A percentile compares a stretch with the other conserved stretches of the same genome.
These are phyloP conservation scores for Rehmannia glutinosa DNA, from an alignment of 257 asterid species.

Conservation along the genomic window DNA sequence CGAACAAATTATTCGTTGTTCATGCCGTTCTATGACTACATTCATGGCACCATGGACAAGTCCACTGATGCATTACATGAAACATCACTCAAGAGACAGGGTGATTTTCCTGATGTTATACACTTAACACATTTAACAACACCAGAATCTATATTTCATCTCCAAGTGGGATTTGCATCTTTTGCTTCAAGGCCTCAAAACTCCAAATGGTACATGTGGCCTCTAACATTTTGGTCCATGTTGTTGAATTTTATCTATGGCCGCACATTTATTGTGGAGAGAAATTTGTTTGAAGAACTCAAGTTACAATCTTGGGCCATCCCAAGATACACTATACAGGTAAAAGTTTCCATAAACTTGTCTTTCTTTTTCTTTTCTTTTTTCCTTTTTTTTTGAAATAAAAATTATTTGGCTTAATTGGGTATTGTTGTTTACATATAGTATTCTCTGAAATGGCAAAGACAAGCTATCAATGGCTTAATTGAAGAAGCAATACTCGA, in stretches of 20 bases:
- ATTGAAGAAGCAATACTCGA: slow-evolving; percentile 68
- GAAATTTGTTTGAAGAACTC: slow-evolving; percentile 38
- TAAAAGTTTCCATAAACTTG: not conserved
- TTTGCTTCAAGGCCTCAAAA: slow-evolving; percentile 49
- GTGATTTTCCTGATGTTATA: slow-evolving; percentile 46
- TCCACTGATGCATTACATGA: slow-evolving; percentile 33
- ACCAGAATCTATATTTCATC: slow-evolving; percentile 51
- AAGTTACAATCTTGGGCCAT: slow-evolving; percentile 51
- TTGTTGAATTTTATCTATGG: slow-evolving; percentile 26
- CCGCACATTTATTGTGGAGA: slow-evolving; percentile 39
- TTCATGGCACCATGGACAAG: slow-evolving; percentile 50
- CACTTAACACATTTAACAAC: slow-evolving; percentile 61
- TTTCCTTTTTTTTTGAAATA: not conserved
- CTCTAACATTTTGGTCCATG: slow-evolving; percentile 37
- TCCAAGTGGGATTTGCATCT: slow-evolving; percentile 52
- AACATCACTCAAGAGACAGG: slow-evolving; percentile 29
- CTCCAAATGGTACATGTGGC: slow-evolving; percentile 53
- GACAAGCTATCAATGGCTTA: slow-evolving; percentile 38
- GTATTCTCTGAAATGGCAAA: slow-evolving; percentile 57
- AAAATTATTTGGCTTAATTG: not conserved
- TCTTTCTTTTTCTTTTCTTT: not conserved
- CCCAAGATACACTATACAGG: slow-evolving; percentile 52
- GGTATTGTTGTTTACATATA: not conserved
- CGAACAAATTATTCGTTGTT: slow-evolving; percentile 56
- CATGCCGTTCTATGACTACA: slow-evolving; percentile 62